A percentile compares a stretch with the other conserved stretches of the same genome.
phyloP scores from a whole-genome alignment of 1,139 yeast species.

The Scheffersomyces quercinus region DNA sequence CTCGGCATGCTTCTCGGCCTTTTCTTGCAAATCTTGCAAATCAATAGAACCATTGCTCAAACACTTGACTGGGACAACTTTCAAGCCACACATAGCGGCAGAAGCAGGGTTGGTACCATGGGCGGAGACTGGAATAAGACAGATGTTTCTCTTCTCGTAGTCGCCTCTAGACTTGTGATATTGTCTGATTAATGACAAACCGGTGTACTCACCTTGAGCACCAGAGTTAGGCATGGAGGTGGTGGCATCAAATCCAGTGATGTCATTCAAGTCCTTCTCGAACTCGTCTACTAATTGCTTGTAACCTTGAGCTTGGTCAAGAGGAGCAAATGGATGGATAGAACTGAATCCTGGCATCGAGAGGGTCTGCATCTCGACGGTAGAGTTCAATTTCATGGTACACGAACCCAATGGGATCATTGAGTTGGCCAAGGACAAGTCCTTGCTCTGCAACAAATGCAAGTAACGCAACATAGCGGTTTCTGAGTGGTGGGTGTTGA shows the following conservation, averaged over 20 bases:
- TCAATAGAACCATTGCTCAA: constrained; percentile 83
- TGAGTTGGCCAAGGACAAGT: constrained; percentile 88
- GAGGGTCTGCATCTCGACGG: constrained; percentile 91
- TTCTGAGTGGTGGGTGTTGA: constrained; percentile 88
- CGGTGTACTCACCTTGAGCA: constrained; percentile 98
- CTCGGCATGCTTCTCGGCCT: constrained; percentile 69
- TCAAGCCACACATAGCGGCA: constrained; percentile 95
- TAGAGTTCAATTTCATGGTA: constrained; percentile 95
- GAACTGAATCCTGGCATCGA: constrained; percentile 91
- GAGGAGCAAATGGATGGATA: constrained; percentile 92
- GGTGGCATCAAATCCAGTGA: constrained; percentile 93
- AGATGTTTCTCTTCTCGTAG: constrained; percentile 67
- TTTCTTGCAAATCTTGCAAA: constrained; percentile 67
- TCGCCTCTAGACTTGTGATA: constrained; percentile 77
- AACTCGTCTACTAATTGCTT: constrained; percentile 70
- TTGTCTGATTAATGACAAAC: constrained; percentile 80
- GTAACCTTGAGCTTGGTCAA: constrained; percentile 85
- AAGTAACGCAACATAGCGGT: constrained; percentile 92
- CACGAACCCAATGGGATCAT: constrained; percentile 98
- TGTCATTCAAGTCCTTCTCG: constrained; percentile 82
- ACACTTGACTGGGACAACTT: constrained; percentile 92
- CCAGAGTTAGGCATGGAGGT: constrained; percentile 97
- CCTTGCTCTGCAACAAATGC: constrained; percentile 82
- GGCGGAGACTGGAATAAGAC: constrained; percentile 94
- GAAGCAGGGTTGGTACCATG: constrained; percentile 99